phyloP scores from a whole-genome alignment of 2,329 filamentous ascomycete species.

The Clonostachys byssicola region DNA sequence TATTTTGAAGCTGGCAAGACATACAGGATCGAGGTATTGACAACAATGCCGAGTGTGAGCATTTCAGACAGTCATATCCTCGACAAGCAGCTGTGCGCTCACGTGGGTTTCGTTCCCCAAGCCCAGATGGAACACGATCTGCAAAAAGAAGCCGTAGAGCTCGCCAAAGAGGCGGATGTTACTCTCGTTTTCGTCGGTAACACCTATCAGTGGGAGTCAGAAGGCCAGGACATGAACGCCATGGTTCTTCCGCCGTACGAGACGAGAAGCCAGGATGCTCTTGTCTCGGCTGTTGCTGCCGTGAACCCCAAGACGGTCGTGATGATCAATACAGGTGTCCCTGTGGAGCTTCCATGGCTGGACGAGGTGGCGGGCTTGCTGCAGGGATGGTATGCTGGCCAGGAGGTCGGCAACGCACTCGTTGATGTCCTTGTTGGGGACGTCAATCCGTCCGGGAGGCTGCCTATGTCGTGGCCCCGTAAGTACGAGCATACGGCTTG shows the following conservation, averaged over 20 bases:
- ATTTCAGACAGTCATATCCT: too few relatives aligned
- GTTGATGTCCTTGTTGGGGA: slow-evolving; percentile 61
- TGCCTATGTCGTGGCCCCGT: slow-evolving; percentile 59
- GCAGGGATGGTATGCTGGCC: slow-evolving; percentile 65
- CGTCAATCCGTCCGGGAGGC: slow-evolving; percentile 58
- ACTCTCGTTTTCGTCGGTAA: slow-evolving; percentile 53
- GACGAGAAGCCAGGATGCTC: slow-evolving; percentile 48
- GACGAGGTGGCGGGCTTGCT: slow-evolving; percentile 50
- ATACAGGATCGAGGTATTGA: too few relatives aligned
- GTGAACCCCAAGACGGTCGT: slow-evolving; percentile 56
- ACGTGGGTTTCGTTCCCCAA: too few relatives aligned
- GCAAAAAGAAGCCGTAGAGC: slow-evolving; percentile 43
- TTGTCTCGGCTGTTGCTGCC: slow-evolving; percentile 50
- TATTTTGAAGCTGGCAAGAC: too few relatives aligned
- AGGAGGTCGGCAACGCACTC: slow-evolving; percentile 64
- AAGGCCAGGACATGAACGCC: slow-evolving; percentile 67
- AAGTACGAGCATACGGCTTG: slow-evolving; percentile 57
- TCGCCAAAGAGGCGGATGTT: slow-evolving; percentile 53
- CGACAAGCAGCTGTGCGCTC: too few relatives aligned
- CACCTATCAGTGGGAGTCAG: slow-evolving; percentile 36
- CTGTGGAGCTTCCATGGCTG: slow-evolving; percentile 52
- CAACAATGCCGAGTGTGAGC: too few relatives aligned
- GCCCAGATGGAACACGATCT: slow-evolving; percentile 26
- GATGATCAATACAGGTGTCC: slow-evolving; percentile 59
- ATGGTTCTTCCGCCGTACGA: slow-evolving; percentile 53